Evolutionary conservation across 2,329 filamentous ascomycete species (phyloP).

Genomic region (Raffaelea arxii): DNA sequence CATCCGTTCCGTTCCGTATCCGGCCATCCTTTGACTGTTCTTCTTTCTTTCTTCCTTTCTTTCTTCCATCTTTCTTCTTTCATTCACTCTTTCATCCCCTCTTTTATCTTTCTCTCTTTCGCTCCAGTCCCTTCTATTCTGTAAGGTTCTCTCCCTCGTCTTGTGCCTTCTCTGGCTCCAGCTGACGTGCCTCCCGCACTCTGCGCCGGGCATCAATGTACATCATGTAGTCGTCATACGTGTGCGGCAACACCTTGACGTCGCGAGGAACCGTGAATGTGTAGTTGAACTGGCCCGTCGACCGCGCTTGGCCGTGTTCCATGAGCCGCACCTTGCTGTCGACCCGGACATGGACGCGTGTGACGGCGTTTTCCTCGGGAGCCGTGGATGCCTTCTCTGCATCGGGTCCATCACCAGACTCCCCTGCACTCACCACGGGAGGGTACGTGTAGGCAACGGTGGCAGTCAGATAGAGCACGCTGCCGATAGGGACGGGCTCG

Average conservation of each 20-base stretch:
- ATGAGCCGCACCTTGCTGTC: slow-evolving; percentile 64
- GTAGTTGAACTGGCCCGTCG: slow-evolving; percentile 68
- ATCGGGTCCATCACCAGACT: slow-evolving; percentile 36
- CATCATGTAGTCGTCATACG: slow-evolving; percentile 32
- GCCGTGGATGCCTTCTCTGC: slow-evolving; percentile 8
- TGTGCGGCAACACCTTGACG: slow-evolving; percentile 26
- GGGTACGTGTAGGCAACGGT: slow-evolving; percentile 65
- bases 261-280: slow-evolving; percentile 36
- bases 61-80: neutral
- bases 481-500: slow-evolving; percentile 65
- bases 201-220: slow-evolving; percentile 32
- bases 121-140: slow-evolving; percentile 7
- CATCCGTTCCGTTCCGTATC: neutral
- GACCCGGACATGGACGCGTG: slow-evolving; percentile 58
- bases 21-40: neutral
- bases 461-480: slow-evolving; percentile 63
- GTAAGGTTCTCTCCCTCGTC: slow-evolving; percentile 10
- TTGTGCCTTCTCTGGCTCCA: slow-evolving; percentile 13
- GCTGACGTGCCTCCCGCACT: slow-evolving; percentile 16
- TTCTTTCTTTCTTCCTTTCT: neutral
- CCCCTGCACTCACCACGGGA: slow-evolving; percentile 22
- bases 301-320: slow-evolving; percentile 48
- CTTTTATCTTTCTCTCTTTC: too few relatives aligned
- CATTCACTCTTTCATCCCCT: too few relatives aligned
- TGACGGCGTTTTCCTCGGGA: slow-evolving; percentile 16